These are phyloP conservation scores for Arbutus unedo DNA, from an alignment of 148 eudicot species.

Conservation along the genomic window DNA sequence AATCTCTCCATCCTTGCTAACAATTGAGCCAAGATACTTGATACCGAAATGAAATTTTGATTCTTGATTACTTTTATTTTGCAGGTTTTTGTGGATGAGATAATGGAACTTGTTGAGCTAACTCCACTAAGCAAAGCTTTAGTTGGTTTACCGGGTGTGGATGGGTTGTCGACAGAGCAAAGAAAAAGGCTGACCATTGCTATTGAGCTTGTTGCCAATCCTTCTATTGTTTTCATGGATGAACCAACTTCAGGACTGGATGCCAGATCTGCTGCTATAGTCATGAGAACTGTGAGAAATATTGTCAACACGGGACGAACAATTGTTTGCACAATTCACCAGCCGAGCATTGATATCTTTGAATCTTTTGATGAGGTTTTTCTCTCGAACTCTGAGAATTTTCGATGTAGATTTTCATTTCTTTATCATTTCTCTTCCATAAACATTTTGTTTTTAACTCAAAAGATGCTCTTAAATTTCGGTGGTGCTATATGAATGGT, in stretches of 20 bases:
- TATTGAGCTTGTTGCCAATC: slow-evolving; percentile 96
- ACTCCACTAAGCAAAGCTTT: slow-evolving; percentile 64
- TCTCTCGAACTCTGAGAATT: neutral
- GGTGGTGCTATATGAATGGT: neutral
- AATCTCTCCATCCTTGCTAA: too few species aligned
- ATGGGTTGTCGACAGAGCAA: slow-evolving; percentile 93
- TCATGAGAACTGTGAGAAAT: slow-evolving; percentile 97
- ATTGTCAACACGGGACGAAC: slow-evolving; percentile 94
- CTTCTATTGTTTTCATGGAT: slow-evolving; percentile 98
- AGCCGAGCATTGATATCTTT: slow-evolving; percentile 94
- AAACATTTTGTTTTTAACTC: neutral
- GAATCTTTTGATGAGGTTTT: slow-evolving; percentile 96
- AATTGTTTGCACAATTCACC: slow-evolving; percentile 98
- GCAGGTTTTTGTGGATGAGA: slow-evolving; percentile 90
- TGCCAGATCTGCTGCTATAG: slow-evolving; percentile 98
- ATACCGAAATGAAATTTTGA: neutral
- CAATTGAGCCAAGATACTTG: too few species aligned
- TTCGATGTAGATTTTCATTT: neutral
- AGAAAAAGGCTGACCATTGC: slow-evolving; percentile 94
- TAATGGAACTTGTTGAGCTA: slow-evolving; percentile 93
- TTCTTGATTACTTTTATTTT: slow-evolving; percentile 6
- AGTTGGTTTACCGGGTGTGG: slow-evolving; percentile 87
- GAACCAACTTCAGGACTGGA: slow-evolving; percentile 99
- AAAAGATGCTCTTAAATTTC: neutral
- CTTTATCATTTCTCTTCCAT: neutral